Percentiles rank a stretch among this genome's conserved stretches.
phyloP scores from a whole-genome alignment of 1,284 basidiomycete species.

The Inonotus obliquus region DNA sequence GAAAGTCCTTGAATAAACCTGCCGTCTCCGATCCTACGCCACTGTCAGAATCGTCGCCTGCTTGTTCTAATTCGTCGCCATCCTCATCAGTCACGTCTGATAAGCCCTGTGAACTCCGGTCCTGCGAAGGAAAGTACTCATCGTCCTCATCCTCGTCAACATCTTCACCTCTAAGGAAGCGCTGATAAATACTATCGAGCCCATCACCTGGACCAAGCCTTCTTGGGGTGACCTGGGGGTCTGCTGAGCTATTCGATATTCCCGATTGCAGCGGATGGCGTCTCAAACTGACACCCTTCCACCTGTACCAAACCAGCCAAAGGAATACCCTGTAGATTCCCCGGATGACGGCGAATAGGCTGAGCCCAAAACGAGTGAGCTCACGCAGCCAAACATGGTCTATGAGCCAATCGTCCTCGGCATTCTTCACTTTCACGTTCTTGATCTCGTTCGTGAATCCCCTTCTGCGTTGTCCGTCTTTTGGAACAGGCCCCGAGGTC shows the following conservation, averaged over 20 bases:
- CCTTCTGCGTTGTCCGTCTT: constrained; percentile 21
- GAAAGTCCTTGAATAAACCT: constrained; percentile 41
- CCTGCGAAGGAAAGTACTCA: constrained; percentile 34
- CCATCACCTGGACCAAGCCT: constrained; percentile 18
- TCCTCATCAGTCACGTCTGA: constrained; percentile 20
- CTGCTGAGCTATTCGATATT: neutral
- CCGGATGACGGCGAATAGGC: constrained; percentile 9
- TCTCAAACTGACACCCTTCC: constrained; percentile 7
- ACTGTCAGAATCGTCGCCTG: constrained; percentile 24
- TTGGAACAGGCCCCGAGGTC: constrained; percentile 32
- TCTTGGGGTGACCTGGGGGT: neutral
- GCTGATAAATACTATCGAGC: constrained; percentile 41
- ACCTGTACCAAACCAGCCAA: constrained; percentile 18
- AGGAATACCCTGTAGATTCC: constrained; percentile 11
- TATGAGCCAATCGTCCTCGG: constrained; percentile 36
- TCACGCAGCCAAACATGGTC: constrained; percentile 46
- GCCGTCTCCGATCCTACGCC: constrained; percentile 32
- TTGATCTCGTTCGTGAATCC: constrained; percentile 50
- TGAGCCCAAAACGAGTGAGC: constrained; percentile 25
- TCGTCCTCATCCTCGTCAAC: constrained; percentile 63
- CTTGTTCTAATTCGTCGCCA: constrained; percentile 22
- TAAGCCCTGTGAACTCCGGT: constrained; percentile 9
- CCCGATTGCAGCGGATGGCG: constrained; percentile 20
- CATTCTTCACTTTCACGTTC: constrained; percentile 34
- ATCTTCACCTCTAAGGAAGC: constrained; percentile 59